Evolutionary conservation across 139 green algal genomes (phyloP), one percentile per base, ranked within the genome.

Genomic region (Haematococcus lacustris): DNA sequence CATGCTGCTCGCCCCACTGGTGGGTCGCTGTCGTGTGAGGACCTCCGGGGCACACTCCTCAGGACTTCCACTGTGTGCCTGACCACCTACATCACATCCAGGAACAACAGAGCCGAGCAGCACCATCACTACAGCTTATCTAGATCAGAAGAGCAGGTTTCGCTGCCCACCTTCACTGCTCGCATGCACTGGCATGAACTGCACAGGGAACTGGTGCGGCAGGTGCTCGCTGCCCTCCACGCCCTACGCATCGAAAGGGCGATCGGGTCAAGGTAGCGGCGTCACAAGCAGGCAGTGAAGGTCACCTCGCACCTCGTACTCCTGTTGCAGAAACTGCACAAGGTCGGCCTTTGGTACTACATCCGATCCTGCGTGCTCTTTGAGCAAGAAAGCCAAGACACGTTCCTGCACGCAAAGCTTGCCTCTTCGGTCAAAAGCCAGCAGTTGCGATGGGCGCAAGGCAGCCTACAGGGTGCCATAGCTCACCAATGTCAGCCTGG

Each of bases 311-410:
- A 91, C 87, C 87, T 92, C 83, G 30, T 90, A 86, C 70, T 92
- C 87, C 41, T 89, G 83, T 40, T 88, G 83, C 57, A 92, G 67
- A 39, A 88, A 86, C 41, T 88, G 76, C 21, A 92, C 39, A 26
- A 92, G 51, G 30, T 77, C 78, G 4, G 81, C 75, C 32, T 87
- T 90, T 26, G 83, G 79, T 0, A 92, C 62, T 32, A 66, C 35
- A 30, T 90, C 81, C 6, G 60, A 63, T 38, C 76, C 73, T 17
- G 51, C 76, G 59, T 85, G 80, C 59, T 90, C 79, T 13, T 77
- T 68, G 3, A 91, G 34, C n/a, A 91, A 53, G 34, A 84, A 90
- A 25, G 65, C 50, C 9, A 88, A 35, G 3, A 91, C 79, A 0
- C 83, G 81, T 40, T 90, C 87, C 87, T 91, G 79, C 51, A 40